Evolutionary conservation across 768 basidiomycete genomes (phyloP), one percentile per base, ranked within the genome.

Genomic region (Gloeophyllum trabeum): DNA sequence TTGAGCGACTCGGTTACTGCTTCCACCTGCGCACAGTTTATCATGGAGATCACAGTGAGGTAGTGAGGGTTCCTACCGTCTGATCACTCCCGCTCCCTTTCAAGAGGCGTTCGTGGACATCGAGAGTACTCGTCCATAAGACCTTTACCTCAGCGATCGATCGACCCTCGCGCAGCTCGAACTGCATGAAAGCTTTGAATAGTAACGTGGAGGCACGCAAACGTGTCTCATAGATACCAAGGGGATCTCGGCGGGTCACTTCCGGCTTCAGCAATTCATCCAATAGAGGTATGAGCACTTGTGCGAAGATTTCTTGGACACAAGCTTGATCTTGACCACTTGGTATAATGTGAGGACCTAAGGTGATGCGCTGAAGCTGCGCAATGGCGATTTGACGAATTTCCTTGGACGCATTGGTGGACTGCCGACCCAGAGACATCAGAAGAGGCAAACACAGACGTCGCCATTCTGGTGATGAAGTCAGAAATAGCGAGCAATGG

Each of bases 1-100:
- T 97, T 98, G 52, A 99, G 71, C 1, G 92, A 93, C 61, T 99
- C 96, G 1, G 90, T 91, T 16, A 96, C 73, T 0, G 94, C 94
- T 58, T 99, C 96, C 57, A 82, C 81, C 94, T 98, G 51, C 19
- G n/a, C n/a, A n/a, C n/a, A n/a, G 38, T 12, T n/a, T 6, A 30
- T 49, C 34, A 48, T n/a, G n/a, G 40, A 35, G 12, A 18, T 24
- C 24, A 40, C 30, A 10, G 6, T 10, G 18, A n/a, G 43, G n/a
- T 39, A 23, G 42, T 28, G 37, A 41, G 19, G 23, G 35, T 6
- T 69, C 84, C 52, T 50, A 94, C 94, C 65, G 96, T 60, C 53
- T 90, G 88, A 55, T 92, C 93, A 35, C 78, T 72, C 50, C 79
- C 79, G 54, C 91, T 86, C 21, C 80, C 72, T 49, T 79, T 75